Base-by-base conservation (phyloP, 2,329 filamentous ascomycete species). In the Cylindrodendrum hubeiense region DNA sequence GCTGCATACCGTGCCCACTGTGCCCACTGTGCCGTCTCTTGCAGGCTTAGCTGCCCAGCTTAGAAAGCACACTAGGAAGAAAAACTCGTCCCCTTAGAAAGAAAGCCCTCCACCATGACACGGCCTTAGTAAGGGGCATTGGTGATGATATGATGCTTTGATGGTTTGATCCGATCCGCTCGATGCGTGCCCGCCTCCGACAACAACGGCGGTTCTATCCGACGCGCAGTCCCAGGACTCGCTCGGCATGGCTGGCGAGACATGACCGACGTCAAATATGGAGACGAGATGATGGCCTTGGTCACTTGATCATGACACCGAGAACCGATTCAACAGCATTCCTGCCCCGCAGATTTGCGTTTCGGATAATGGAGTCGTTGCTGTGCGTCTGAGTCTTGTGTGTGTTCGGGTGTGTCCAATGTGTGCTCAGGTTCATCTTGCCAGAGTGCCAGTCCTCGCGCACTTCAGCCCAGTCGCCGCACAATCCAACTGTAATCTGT, bases 101-200 rank as follows among this genome's bases (percentile, higher is more conserved):
- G 33, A 53, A 41, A 49, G 49, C 49, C 46, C 47, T 58, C 60
- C 60, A 63, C 60, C 53, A 33, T 53, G 54, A 63, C 60, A 26
- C 21, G 30, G 49, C 54, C 60, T 63, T 63, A 63, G 60, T 63
- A 63, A 58, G 60, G 60, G 60, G 60, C 54, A 47, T 33, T 52
- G 41, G 49, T 49, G 49, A 63, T 63, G 60, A 63, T 52, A 63
- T 53, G 54, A 63, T 63, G 60, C 54, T 54, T 54, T 63, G 49
- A 54, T 63, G 54, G 26, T 43, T 55, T 59, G 47, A 39, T 49
- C 39, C 53, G 52, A 54, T 54, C 54, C 53, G 49, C 33, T 19
- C n/a, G 30, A 63, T 63, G 53, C 60, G 52, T 63, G 47, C 47
- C 47, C n/a, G 54, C 54, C 47, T 49, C 19, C 7, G 12, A 33